A percentile compares a stretch with the other conserved stretches of the same genome.
Conservation (phyloP, 352 stramenopile species). For the Pythium oligandrum region DNA sequence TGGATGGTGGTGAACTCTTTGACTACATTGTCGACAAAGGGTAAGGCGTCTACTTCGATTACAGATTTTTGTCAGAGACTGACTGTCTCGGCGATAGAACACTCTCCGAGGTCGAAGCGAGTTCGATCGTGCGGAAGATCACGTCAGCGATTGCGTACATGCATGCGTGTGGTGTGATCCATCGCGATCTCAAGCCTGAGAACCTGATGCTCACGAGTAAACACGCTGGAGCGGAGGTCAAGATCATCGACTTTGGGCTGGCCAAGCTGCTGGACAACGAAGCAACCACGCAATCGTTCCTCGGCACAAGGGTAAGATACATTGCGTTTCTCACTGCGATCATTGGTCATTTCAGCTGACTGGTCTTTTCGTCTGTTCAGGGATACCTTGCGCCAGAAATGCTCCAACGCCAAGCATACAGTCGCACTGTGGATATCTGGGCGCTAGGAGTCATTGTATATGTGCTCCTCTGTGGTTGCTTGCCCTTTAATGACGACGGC, state of each 20-base stretch:
- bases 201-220: slow-evolving; percentile 86
- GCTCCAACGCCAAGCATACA: slow-evolving; percentile 96
- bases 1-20: slow-evolving; percentile 86
- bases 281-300: slow-evolving; percentile 77
- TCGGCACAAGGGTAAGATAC: slow-evolving; percentile 55
- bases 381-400: slow-evolving; percentile 99
- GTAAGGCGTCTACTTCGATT: slow-evolving; percentile 12
- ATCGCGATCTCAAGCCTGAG: slow-evolving; percentile 89
- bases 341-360: not conserved
- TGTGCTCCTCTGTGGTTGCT: slow-evolving; percentile 95
- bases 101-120: slow-evolving; percentile 83
- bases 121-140: slow-evolving; percentile 84
- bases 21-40: slow-evolving; percentile 90
- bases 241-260: slow-evolving; percentile 99
- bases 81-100: slow-evolving; percentile 29
- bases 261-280: slow-evolving; percentile 90
- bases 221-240: slow-evolving; percentile 82
- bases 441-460: slow-evolving; percentile 98
- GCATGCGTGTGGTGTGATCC: slow-evolving; percentile 83
- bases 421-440: slow-evolving; percentile 96
- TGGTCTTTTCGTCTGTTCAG: slow-evolving; percentile 18
- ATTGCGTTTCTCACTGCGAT: not conserved
- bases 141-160: slow-evolving; percentile 89
- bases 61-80: not conserved
- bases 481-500: slow-evolving; percentile 98